Percentiles rank a stretch among this genome's conserved stretches.
These are phyloP conservation scores for Globisporangium recalcitrans DNA, from an alignment of 352 stramenopile species.

Conservation along the genomic window DNA sequence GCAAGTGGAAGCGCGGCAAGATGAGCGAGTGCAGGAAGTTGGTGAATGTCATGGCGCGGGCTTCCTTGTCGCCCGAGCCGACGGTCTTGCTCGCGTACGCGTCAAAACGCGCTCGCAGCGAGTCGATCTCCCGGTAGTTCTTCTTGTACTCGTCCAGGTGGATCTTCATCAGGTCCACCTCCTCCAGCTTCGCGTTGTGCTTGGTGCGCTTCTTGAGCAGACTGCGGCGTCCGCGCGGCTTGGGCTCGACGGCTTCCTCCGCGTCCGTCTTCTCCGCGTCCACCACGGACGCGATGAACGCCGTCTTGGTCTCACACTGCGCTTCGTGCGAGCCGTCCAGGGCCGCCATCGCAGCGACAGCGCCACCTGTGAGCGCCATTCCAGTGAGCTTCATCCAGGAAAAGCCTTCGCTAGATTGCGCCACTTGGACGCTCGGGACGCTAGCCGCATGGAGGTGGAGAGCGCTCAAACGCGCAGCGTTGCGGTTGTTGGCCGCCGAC, in stretches of 20 bases:
- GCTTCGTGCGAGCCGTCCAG: background rate
- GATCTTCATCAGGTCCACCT: conserved; percentile 61
- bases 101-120: conserved; percentile 47
- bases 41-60: conserved; percentile 70
- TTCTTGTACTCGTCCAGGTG: conserved; percentile 65
- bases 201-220: conserved; percentile 61
- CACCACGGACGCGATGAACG: conserved; percentile 13
- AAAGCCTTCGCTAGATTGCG: background rate
- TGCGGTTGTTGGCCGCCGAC: background rate
- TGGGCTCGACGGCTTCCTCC: conserved; percentile 13
- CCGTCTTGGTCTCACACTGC: conserved; percentile 10
- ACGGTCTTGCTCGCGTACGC: conserved; percentile 50
- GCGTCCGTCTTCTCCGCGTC: conserved; percentile 10
- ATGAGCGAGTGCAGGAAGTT: conserved; percentile 77
- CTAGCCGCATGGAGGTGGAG: background rate
- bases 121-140: conserved; percentile 29
- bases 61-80: conserved; percentile 17
- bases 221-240: conserved; percentile 25
- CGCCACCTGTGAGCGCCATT: conserved; percentile 7
- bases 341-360: background rate
- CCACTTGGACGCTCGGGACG: background rate
- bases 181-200: conserved; percentile 51
- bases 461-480: background rate
- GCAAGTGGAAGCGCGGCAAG: conserved; percentile 62
- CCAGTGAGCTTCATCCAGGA: conserved; percentile 7